Conservation (phyloP, 139 green algal species). For the Pedinophyceae sp. region DNA sequence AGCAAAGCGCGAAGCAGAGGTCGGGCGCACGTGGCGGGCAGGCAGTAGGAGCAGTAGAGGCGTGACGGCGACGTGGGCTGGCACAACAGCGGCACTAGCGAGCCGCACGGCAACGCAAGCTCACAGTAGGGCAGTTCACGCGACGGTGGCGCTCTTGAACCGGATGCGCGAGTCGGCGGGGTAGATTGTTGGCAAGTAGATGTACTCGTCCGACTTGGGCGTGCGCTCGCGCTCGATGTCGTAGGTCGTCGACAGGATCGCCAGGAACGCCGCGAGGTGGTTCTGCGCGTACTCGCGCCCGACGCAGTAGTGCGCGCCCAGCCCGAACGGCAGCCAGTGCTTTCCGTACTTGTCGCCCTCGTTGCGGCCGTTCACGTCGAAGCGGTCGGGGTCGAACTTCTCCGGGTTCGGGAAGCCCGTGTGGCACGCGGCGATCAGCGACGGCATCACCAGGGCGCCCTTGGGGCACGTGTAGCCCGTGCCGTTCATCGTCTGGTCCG, state of each 20-base stretch:
- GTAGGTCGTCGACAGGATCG: conserved; percentile 37
- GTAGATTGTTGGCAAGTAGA: conserved; percentile 77
- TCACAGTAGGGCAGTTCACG: too few relatives aligned
- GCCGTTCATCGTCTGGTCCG: too few relatives aligned
- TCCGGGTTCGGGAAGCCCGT: conserved; percentile 43
- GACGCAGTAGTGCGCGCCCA: conserved; percentile 74
- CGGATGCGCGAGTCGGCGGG: conserved; percentile 49
- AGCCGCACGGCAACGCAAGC: too few relatives aligned
- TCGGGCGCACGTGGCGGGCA: too few relatives aligned
- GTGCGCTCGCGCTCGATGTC: conserved; percentile 40
- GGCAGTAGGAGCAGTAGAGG: too few relatives aligned
- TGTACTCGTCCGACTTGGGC: conserved; percentile 11
- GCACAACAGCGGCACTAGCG: too few relatives aligned
- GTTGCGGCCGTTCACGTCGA: conserved; percentile 48
- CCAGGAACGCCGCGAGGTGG: conserved; percentile 59
- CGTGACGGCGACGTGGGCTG: too few relatives aligned
- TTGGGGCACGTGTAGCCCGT: conserved; percentile 49
- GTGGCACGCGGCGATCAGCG: conserved; percentile 29
- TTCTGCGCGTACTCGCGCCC: conserved; percentile 70
- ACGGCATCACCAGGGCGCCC: conserved; percentile 62
- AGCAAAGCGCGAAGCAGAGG: too few relatives aligned
- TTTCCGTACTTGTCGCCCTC: conserved; percentile 49
- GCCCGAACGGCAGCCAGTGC: conserved; percentile 72
- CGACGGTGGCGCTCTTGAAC: too few relatives aligned
- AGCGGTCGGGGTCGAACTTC: conserved; percentile 67